These are phyloP conservation scores for Aspergillus oerlinghausenensis DNA, from an alignment of 2,329 filamentous ascomycete species.

Conservation along the genomic window DNA sequence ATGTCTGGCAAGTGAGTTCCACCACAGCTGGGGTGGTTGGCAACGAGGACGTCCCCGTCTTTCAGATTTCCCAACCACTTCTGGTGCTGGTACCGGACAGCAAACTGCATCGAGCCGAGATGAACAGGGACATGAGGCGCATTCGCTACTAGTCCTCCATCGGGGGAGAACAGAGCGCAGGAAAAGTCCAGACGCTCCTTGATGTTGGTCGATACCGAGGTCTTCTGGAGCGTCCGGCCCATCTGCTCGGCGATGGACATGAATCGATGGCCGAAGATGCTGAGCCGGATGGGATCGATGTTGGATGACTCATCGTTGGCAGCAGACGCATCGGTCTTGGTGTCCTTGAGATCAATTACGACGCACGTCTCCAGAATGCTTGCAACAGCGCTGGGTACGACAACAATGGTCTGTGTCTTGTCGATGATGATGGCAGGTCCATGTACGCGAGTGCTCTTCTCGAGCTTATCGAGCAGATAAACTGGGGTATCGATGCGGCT, in stretches of 20 bases:
- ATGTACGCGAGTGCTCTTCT: constrained; percentile 28
- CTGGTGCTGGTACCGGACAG: constrained; percentile 70
- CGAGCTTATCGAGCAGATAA: constrained; percentile 31
- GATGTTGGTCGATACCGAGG: constrained; percentile 61
- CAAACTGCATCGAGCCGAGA: constrained; percentile 80
- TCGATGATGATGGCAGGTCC: constrained; percentile 82
- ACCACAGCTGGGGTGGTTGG: constrained; percentile 79
- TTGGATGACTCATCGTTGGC: constrained; percentile 17
- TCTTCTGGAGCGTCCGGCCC: constrained; percentile 54
- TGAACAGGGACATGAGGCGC: constrained; percentile 78
- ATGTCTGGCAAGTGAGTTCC: constrained; percentile 82
- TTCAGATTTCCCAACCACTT: constrained; percentile 77
- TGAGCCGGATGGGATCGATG: constrained; percentile 50
- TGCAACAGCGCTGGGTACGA: constrained; percentile 72
- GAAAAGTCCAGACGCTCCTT: constrained; percentile 85
- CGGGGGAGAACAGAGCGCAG: constrained; percentile 73
- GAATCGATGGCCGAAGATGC: constrained; percentile 54
- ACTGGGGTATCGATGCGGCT: constrained; percentile 32
- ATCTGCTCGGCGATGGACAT: constrained; percentile 59
- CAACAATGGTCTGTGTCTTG: constrained; percentile 74
- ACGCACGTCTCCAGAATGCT: constrained; percentile 81
- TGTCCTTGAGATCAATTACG: constrained; percentile 71
- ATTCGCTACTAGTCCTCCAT: constrained; percentile 64
- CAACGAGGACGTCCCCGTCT: constrained; percentile 74
- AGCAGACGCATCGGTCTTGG: constrained; percentile 23